A percentile compares a stretch with the other conserved stretches of the same genome.
phyloP scores from a whole-genome alignment of 2,329 filamentous ascomycete genomes.

The Lasiodiplodia hormozganensis region DNA sequence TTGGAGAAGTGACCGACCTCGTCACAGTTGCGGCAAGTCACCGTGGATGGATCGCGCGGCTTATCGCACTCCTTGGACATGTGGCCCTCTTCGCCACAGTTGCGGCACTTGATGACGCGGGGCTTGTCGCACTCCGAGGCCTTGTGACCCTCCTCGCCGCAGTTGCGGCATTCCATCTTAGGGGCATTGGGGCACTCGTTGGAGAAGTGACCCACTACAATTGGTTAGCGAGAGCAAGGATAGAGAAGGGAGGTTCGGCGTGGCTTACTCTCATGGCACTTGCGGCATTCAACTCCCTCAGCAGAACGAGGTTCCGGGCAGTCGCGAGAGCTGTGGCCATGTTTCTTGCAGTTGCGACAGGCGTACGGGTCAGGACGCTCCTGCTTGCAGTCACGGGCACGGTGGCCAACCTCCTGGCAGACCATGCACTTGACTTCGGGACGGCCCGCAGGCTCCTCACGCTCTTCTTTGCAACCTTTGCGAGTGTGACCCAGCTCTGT shows the following conservation, averaged over 20 bases:
- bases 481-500: slow-evolving; percentile 65
- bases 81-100: slow-evolving; percentile 46
- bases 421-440: slow-evolving; percentile 67
- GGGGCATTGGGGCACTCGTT: slow-evolving; percentile 41
- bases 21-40: slow-evolving; percentile 66
- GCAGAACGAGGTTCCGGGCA: slow-evolving; percentile 53
- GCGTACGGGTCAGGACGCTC: slow-evolving; percentile 66
- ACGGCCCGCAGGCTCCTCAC: slow-evolving; percentile 53
- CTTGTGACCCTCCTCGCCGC: slow-evolving; percentile 45
- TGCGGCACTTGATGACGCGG: slow-evolving; percentile 46
- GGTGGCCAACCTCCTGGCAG: slow-evolving; percentile 69
- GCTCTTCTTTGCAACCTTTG: slow-evolving; percentile 68
- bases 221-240: slow-evolving; percentile 6
- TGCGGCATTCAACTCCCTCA: slow-evolving; percentile 69
- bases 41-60: slow-evolving; percentile 47
- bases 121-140: slow-evolving; percentile 47
- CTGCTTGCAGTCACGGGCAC: slow-evolving; percentile 68
- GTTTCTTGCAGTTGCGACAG: slow-evolving; percentile 72
- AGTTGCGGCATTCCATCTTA: slow-evolving; percentile 44
- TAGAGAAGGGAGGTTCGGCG: neutral
- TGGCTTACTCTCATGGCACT: slow-evolving; percentile 64
- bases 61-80: slow-evolving; percentile 47
- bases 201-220: slow-evolving; percentile 43
- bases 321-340: slow-evolving; percentile 45
- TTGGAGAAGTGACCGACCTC: slow-evolving; percentile 65